A percentile compares a stretch with the other conserved stretches of the same genome.
phyloP scores from a whole-genome alignment of 2,329 filamentous ascomycete species.

The Mycocentrospora acerina region DNA sequence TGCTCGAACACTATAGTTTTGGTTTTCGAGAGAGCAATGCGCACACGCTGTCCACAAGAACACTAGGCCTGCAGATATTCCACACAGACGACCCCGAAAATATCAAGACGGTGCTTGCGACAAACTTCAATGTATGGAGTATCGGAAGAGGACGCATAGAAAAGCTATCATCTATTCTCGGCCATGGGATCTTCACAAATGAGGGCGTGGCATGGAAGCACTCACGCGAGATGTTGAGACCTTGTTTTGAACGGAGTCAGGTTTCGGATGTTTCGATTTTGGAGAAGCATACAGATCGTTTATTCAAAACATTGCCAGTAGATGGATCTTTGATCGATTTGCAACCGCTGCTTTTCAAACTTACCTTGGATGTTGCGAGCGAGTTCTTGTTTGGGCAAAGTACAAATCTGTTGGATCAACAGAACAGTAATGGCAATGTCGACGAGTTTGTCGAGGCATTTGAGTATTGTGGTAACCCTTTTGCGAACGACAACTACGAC shows the following conservation, averaged over 20 bases:
- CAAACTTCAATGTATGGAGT: conserved; percentile 19
- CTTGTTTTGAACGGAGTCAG: conserved; percentile 27
- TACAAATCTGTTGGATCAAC: conserved; percentile 11
- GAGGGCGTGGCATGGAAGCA: conserved; percentile 31
- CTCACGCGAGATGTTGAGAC: conserved; percentile 28
- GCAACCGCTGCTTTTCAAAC: conserved; percentile 26
- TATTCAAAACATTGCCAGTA: conserved; percentile 22
- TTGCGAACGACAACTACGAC: conserved; percentile 12
- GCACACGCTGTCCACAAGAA: conserved; percentile 10
- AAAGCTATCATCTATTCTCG: conserved; percentile 14
- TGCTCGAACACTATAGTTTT: conserved; percentile 9
- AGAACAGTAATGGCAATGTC: conserved; percentile 3
- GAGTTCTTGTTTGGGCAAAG: conserved; percentile 32
- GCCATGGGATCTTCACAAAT: conserved; percentile 28
- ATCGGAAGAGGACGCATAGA: conserved; percentile 18
- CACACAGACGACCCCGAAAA: conserved; percentile 29
- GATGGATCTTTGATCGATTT: conserved; percentile 26
- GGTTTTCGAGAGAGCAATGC: conserved; percentile 4
- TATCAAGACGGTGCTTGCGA: conserved; percentile 23
- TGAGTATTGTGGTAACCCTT: conserved; percentile 22
- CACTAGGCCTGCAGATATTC: conserved; percentile 13
- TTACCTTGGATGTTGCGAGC: conserved; percentile 26
- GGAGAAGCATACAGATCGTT: conserved; percentile 20
- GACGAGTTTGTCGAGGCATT: conserved; percentile 24
- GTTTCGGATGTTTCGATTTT: conserved; percentile 24